These are phyloP conservation scores for Xylaria palmicola DNA, from an alignment of 495 filamentous ascomycete species.

Conservation along the genomic window DNA sequence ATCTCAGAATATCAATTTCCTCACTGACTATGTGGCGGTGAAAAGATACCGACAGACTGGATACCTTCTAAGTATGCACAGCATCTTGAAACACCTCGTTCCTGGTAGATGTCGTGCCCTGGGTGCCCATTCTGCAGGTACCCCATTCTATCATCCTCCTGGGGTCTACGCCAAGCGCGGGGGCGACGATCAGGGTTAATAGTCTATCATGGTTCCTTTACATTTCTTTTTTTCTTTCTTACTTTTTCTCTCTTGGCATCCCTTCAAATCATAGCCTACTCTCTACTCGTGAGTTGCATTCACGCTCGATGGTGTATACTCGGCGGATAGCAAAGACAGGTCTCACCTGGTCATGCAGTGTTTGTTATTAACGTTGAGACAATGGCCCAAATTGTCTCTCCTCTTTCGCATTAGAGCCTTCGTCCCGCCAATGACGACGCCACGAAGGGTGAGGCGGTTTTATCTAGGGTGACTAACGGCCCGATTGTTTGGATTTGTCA, in stretches of 20 bases:
- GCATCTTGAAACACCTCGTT: too few relatives aligned
- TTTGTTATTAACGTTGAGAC: not conserved
- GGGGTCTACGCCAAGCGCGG: not conserved
- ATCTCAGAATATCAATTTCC: too few relatives aligned
- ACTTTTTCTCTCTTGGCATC: not conserved
- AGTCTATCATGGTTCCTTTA: not conserved
- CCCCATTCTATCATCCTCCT: too few relatives aligned
- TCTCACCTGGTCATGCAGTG: not conserved
- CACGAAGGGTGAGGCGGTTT: not conserved
- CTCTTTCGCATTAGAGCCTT: not conserved
- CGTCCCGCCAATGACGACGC: not conserved
- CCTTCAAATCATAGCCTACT: not conserved
- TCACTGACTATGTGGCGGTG: too few relatives aligned
- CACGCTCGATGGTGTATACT: not conserved
- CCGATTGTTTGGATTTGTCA: constrained; percentile 5
- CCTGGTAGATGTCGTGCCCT: too few relatives aligned
- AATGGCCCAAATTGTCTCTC: not conserved
- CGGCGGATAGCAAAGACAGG: not conserved
- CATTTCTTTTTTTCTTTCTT: not conserved
- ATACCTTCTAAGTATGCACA: too few relatives aligned
- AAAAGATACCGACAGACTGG: too few relatives aligned
- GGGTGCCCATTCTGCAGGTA: too few relatives aligned
- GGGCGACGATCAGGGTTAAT: not conserved
- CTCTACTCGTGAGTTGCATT: not conserved
- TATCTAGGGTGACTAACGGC: constrained; percentile 2